These are phyloP conservation scores for Pseudogymnoascus sp. DNA, from an alignment of 2,329 filamentous ascomycete species.

Conservation along the genomic window DNA sequence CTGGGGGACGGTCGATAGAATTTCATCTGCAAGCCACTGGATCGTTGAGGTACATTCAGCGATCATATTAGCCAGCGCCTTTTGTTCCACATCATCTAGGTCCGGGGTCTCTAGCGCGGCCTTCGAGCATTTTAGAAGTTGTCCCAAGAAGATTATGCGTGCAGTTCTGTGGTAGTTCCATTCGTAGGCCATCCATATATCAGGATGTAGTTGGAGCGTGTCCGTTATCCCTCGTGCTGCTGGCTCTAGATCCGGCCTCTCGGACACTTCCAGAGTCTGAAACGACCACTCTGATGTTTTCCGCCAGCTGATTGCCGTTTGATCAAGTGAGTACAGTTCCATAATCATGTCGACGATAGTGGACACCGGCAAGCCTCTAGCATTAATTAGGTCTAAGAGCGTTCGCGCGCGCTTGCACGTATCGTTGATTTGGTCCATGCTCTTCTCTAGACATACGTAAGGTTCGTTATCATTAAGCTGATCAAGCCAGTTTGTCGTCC, in stretches of 20 bases:
- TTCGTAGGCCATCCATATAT: conserved; percentile 35
- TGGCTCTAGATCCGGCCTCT: conserved; percentile 14
- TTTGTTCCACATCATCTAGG: conserved; percentile 6
- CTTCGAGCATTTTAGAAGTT: conserved; percentile 27
- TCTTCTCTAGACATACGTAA: conserved; percentile 25
- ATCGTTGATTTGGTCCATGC: conserved; percentile 22
- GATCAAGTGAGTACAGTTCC: conserved; percentile 27
- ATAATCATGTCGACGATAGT: conserved; percentile 23
- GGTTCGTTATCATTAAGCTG: conserved; percentile 24
- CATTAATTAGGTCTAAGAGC: conserved; percentile 18
- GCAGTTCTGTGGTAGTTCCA: conserved; percentile 35
- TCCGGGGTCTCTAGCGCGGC: conserved; percentile 11
- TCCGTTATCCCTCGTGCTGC: conserved; percentile 16
- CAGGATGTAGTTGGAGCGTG: conserved; percentile 29
- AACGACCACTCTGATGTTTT: conserved; percentile 29
- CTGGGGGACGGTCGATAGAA: conserved; percentile 32
- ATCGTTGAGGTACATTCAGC: conserved; percentile 22
- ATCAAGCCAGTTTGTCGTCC: conserved; percentile 26
- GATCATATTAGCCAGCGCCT: conserved; percentile 12
- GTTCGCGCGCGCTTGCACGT: conserved; percentile 27
- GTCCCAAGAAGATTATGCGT: conserved; percentile 31
- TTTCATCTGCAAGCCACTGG: conserved; percentile 25
- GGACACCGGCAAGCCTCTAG: conserved; percentile 10
- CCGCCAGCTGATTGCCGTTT: conserved; percentile 26
- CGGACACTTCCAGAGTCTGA: conserved; percentile 17